phyloP scores from a whole-genome alignment of 129 eudicot genomes.

The Pseudognaphalium luteoalbum region DNA sequence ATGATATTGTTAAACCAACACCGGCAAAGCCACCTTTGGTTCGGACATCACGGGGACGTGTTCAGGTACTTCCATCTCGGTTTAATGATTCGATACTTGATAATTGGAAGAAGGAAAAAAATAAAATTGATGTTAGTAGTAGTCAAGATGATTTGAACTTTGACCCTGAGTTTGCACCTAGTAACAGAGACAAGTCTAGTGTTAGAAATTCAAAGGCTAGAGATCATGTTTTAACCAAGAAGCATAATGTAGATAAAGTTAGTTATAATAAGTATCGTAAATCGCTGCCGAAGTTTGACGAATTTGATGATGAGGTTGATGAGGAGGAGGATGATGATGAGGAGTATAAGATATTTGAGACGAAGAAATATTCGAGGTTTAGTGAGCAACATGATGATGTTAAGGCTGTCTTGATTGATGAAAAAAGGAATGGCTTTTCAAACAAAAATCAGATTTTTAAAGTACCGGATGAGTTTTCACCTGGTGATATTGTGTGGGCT shows the following conservation, averaged over 20 bases:
- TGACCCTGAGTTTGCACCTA: slow-evolving; percentile 59
- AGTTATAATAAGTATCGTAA: slow-evolving; percentile 27
- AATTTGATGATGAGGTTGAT: slow-evolving; percentile 23
- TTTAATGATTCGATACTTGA: slow-evolving; percentile 87
- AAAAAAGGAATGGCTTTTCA: slow-evolving; percentile 28
- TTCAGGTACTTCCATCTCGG: slow-evolving; percentile 91
- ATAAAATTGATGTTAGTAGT: slow-evolving; percentile 17
- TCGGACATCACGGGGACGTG: slow-evolving; percentile 88
- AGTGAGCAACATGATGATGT: slow-evolving; percentile 18
- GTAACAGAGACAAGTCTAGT: slow-evolving; percentile 31
- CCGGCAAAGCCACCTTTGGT: slow-evolving; percentile 78
- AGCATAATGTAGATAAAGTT: slow-evolving; percentile 31
- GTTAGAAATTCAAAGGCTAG: slow-evolving; percentile 25
- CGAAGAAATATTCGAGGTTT: slow-evolving; percentile 25
- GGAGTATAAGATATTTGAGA: slow-evolving; percentile 31
- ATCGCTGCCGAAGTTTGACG: slow-evolving; percentile 39
- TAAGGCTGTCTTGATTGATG: slow-evolving; percentile 7
- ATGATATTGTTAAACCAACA: slow-evolving; percentile 22
- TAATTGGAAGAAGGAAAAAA: slow-evolving; percentile 95
- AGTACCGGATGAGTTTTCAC: slow-evolving; percentile 48
- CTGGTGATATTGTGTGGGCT: slow-evolving; percentile 93
- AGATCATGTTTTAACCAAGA: slow-evolving; percentile 28
- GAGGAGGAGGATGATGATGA: slow-evolving; percentile 9
- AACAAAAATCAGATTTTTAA: slow-evolving; percentile 27
- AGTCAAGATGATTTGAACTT: slow-evolving; percentile 14